Evolutionary conservation across 257 asterid genomes (phyloP).

Genomic region (Jaltomata sinuosa): DNA sequence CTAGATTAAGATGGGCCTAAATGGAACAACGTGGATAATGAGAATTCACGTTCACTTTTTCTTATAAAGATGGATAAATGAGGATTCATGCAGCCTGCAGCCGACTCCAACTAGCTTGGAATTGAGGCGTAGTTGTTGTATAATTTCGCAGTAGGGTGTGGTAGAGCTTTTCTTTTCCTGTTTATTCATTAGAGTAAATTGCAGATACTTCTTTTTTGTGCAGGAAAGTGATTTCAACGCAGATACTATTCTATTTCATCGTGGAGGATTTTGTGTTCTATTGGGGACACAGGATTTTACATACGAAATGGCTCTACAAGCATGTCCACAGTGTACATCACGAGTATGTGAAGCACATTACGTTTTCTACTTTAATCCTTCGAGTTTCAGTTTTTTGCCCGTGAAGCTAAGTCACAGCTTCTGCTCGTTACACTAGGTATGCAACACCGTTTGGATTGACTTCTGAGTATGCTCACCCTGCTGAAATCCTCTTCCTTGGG

Average conservation of each 20-base stretch:
- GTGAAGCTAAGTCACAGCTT: neutral
- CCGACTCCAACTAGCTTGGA: neutral
- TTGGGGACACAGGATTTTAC: constrained; percentile 95
- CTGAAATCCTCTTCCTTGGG: constrained; percentile 92
- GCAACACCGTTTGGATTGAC: constrained; percentile 99
- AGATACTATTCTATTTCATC: constrained; percentile 81
- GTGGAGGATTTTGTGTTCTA: constrained; percentile 91
- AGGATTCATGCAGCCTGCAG: neutral
- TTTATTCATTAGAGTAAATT: neutral
- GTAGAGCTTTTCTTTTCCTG: neutral
- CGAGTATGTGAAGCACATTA: constrained; percentile 51
- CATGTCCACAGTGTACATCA: constrained; percentile 98
- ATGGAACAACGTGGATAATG: too few relatives aligned
- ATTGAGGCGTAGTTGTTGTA: neutral
- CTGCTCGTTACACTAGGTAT: constrained; percentile 33
- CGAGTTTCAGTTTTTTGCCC: neutral
- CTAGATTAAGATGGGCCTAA: too few relatives aligned
- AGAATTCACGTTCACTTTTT: too few relatives aligned
- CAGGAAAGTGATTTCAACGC: constrained; percentile 87
- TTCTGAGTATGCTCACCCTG: constrained; percentile 98
- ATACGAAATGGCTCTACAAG: constrained; percentile 98
- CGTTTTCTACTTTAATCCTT: neutral
- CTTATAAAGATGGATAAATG: neutral
- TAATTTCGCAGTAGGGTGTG: neutral
- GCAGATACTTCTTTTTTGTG: constrained; percentile 23